Evolutionary conservation across 139 green algal species (phyloP).

Genomic region (Asterochloris sp.): DNA sequence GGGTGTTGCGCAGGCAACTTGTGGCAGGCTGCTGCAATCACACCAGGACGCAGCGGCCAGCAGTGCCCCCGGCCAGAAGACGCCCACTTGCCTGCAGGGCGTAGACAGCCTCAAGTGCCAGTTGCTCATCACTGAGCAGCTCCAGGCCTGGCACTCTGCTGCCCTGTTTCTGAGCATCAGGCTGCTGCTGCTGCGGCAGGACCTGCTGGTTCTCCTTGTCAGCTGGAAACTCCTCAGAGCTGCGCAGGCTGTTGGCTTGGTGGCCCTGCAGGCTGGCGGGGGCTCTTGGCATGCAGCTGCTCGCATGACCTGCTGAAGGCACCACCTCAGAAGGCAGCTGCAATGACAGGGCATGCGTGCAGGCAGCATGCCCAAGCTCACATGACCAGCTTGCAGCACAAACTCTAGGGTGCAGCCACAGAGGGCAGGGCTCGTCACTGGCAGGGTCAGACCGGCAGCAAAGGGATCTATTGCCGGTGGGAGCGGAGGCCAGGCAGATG

Average conservation of each 20-base stretch:
- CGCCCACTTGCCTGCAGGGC: not conserved
- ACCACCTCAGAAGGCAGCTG: not conserved
- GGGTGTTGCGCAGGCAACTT: not conserved
- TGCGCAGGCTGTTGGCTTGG: slow-evolving; percentile 4
- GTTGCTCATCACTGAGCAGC: not conserved
- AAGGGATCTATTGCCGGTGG: no score
- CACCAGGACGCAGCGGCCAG: not conserved
- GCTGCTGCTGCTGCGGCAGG: not conserved
- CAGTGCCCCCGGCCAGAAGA: not conserved
- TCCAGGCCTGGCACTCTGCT: not conserved
- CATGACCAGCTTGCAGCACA: not conserved
- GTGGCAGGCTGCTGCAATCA: not conserved
- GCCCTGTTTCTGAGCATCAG: not conserved
- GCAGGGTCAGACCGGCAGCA: not conserved
- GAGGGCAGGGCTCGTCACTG: no score
- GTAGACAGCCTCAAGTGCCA: slow-evolving; percentile 7
- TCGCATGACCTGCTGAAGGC: not conserved
- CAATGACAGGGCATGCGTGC: not conserved
- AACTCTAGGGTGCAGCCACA: not conserved
- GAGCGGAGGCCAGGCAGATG: no score
- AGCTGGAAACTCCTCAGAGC: slow-evolving; percentile 17
- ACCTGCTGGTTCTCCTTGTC: slow-evolving; percentile 12
- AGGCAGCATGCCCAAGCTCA: not conserved
- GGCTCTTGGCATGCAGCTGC: not conserved
- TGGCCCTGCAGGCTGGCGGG: not conserved